Conservation (phyloP, 352 stramenopile species). For the Pythium inflatum region DNA sequence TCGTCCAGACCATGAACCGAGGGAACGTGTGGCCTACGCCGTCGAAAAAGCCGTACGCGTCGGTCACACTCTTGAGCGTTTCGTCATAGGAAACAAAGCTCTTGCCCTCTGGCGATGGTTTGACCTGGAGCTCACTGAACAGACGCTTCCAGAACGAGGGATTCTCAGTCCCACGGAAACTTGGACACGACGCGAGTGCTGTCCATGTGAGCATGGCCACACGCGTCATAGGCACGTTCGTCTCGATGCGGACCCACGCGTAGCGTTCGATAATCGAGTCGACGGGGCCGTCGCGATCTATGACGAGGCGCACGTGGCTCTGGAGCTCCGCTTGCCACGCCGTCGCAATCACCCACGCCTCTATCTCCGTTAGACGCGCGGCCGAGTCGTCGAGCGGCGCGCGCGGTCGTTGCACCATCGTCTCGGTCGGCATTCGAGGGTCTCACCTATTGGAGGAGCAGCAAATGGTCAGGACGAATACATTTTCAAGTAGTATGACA, state of each 20-base stretch:
- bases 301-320: not conserved
- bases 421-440: no score
- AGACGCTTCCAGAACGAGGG: not conserved
- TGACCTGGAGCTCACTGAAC: not conserved
- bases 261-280: not conserved
- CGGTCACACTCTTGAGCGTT: not conserved
- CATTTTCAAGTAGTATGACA: no score
- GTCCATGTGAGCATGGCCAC: not conserved
- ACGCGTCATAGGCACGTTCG: not conserved
- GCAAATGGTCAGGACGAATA: no score
- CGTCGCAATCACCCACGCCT: not conserved
- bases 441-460: no score
- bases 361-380: no score
- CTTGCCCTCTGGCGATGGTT: not conserved
- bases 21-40: not conserved
- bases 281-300: not conserved
- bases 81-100: no score
- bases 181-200: not conserved
- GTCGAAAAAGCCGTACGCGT: slow-evolving; percentile 2
- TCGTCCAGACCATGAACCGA: not conserved
- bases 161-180: not conserved
- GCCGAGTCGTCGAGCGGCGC: no score
- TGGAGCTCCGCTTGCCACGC: not conserved
- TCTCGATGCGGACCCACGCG: slow-evolving; percentile 6
- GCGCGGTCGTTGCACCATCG: no score